Percentiles rank a stretch among this genome's conserved stretches.
Conservation (phyloP, 2,329 filamentous ascomycete genomes). For the Monosporascus cannonballus region DNA sequence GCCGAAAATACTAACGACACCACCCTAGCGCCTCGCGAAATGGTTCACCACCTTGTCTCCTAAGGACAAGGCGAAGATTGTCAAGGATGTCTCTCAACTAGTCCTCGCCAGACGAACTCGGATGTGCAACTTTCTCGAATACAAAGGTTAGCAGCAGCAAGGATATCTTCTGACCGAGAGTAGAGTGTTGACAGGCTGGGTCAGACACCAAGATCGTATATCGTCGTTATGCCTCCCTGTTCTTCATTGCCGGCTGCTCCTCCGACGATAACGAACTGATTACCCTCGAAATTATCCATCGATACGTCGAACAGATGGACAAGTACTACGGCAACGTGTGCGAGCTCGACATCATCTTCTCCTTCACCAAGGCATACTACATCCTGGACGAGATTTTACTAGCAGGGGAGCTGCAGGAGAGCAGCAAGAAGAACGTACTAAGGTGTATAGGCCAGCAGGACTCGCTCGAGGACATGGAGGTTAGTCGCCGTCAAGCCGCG, state of each 20-base stretch:
- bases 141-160: conserved; percentile 65
- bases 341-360: conserved; percentile 99
- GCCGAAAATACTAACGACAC: conserved; percentile 6
- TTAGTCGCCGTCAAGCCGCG: conserved; percentile 45
- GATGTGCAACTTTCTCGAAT: conserved; percentile 99
- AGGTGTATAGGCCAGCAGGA: conserved; percentile 96
- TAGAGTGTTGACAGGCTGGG: not conserved
- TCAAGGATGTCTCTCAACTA: conserved; percentile 98
- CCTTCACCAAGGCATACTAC: conserved; percentile 99
- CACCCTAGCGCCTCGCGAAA: conserved; percentile 82
- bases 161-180: not conserved
- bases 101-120: conserved; percentile 91
- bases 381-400: conserved; percentile 94
- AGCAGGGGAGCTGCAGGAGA: conserved; percentile 96
- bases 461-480: conserved; percentile 98
- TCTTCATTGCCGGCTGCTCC: conserved; percentile 96
- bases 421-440: conserved; percentile 98
- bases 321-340: conserved; percentile 99
- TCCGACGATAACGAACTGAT: conserved; percentile 98
- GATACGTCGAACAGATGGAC: conserved; percentile 99
- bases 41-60: conserved; percentile 98
- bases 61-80: conserved; percentile 98
- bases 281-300: conserved; percentile 96
- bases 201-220: conserved; percentile 97
- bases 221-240: conserved; percentile 94